These are phyloP conservation scores for Dysphania ambrosioides DNA, from an alignment of 148 eudicot species.

Conservation along the genomic window DNA sequence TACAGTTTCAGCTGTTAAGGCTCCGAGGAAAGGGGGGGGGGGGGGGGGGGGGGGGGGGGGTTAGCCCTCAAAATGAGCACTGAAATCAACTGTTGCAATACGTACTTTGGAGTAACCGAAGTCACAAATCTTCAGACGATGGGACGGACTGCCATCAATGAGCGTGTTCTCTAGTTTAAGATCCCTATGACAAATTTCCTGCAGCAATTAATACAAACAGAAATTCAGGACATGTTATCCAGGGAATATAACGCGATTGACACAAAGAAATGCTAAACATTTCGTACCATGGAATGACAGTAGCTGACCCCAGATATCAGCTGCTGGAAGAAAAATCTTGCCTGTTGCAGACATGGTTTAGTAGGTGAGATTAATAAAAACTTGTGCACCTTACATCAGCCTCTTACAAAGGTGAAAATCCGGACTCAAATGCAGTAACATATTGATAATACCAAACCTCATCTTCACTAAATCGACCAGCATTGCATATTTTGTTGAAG, in stretches of 20 bases:
- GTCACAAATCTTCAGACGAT: conserved; percentile 86
- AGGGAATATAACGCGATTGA: no score
- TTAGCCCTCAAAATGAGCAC: not conserved
- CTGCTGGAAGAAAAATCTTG: conserved; percentile 91
- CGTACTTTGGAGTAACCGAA: conserved; percentile 93
- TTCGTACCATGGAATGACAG: not conserved
- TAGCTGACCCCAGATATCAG: conserved; percentile 69
- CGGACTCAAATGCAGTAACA: not conserved
- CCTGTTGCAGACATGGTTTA: conserved; percentile 36
- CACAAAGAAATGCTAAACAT: no score
- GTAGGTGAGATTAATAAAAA: not conserved
- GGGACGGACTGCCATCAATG: conserved; percentile 78
- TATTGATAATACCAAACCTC: conserved; percentile 39
- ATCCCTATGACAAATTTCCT: conserved; percentile 96
- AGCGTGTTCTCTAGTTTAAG: conserved; percentile 93
- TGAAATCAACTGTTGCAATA: not conserved
- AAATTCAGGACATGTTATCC: no score
- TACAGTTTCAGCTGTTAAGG: conserved; percentile 1
- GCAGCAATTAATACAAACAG: conserved; percentile 17
- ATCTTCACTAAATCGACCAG: conserved; percentile 69
- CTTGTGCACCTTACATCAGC: not conserved
- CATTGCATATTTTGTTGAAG: conserved; percentile 59
- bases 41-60: not conserved
- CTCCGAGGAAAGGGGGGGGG: not conserved
- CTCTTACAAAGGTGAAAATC: not conserved